phyloP scores from a whole-genome alignment of 1,284 basidiomycete species.

The Xerocomus amazonicus region DNA sequence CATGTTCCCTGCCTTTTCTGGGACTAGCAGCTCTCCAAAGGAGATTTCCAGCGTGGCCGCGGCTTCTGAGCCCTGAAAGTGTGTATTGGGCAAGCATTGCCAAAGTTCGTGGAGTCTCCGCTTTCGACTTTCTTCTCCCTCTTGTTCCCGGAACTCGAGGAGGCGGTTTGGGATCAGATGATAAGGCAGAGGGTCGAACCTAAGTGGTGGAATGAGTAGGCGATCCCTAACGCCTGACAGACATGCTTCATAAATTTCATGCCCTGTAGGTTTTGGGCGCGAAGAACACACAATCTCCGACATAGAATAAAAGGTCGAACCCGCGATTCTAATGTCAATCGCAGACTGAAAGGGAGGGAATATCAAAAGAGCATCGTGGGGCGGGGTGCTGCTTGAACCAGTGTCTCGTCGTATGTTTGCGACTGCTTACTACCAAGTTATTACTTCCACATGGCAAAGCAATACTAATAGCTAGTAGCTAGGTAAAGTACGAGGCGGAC shows the following conservation, averaged over 20 bases:
- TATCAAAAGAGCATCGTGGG: conserved; percentile 32
- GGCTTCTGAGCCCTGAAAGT: conserved; percentile 26
- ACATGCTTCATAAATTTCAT: conserved; percentile 50
- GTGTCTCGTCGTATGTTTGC: conserved; percentile 28
- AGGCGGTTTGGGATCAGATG: conserved; percentile 47
- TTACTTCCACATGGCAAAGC: conserved; percentile 24
- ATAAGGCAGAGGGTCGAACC: conserved; percentile 47
- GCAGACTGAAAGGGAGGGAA: conserved; percentile 10
- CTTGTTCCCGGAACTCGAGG: conserved; percentile 58
- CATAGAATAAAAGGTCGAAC: conserved; percentile 25
- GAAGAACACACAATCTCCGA: conserved; percentile 20
- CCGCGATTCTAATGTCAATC: conserved; percentile 16
- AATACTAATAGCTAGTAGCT: conserved; percentile 5
- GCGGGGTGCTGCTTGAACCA: conserved; percentile 15
- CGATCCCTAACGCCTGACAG: conserved; percentile 51
- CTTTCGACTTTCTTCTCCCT: conserved; percentile 60
- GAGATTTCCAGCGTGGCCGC: conserved; percentile 23
- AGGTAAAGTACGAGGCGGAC: conserved; percentile 5
- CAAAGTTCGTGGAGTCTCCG: conserved; percentile 57
- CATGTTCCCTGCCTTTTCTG: conserved; percentile 66
- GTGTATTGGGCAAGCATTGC: conserved; percentile 48
- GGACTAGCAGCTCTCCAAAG: conserved; percentile 44
- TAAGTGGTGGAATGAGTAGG: conserved; percentile 55
- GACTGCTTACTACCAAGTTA: conserved; percentile 28
- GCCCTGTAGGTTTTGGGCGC: conserved; percentile 32